A percentile compares a stretch with the other conserved stretches of the same genome.
Conservation (phyloP, 805 yeast genomes). For the Sugiyamaella valdiviana region DNA sequence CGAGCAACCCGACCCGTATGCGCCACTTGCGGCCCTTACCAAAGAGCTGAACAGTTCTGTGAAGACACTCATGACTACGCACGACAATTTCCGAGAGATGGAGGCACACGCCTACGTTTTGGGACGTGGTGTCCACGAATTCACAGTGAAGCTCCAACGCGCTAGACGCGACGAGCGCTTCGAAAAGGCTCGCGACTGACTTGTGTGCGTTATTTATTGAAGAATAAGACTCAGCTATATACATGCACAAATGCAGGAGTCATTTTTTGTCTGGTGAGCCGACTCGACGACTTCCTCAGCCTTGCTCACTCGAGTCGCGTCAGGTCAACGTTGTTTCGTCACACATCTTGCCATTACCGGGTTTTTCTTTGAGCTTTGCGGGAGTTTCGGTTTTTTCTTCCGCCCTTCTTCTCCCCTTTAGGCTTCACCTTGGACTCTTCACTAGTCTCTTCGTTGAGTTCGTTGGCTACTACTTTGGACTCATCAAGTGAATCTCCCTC, state of each 20-base stretch:
- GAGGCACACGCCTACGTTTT: conserved; percentile 10
- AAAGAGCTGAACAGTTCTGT: conserved; percentile 4
- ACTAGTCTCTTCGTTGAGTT: background rate
- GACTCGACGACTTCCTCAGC: no score
- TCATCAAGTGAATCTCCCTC: no score
- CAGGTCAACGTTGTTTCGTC: background rate
- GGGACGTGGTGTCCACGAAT: conserved; percentile 11
- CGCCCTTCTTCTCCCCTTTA: no score
- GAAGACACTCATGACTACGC: conserved; percentile 3
- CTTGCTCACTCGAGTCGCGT: no score
- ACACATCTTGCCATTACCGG: background rate
- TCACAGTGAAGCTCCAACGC: conserved; percentile 3
- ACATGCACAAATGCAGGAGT: conserved; percentile 1
- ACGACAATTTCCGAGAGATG: conserved; percentile 12
- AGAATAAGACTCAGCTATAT: conserved; percentile 5
- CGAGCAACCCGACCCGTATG: conserved; percentile 3
- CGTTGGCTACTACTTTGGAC: background rate
- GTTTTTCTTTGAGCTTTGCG: no score
- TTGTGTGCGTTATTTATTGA: background rate
- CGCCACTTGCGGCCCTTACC: conserved; percentile 2
- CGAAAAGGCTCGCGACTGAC: background rate
- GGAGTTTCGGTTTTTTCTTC: no score
- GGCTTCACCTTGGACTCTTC: background rate
- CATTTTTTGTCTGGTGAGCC: background rate
- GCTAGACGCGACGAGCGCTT: conserved; percentile 9